A percentile compares a stretch with the other conserved stretches of the same genome.
phyloP scores from a whole-genome alignment of 129 eudicot species.

The Centrapalus pauciflorus region DNA sequence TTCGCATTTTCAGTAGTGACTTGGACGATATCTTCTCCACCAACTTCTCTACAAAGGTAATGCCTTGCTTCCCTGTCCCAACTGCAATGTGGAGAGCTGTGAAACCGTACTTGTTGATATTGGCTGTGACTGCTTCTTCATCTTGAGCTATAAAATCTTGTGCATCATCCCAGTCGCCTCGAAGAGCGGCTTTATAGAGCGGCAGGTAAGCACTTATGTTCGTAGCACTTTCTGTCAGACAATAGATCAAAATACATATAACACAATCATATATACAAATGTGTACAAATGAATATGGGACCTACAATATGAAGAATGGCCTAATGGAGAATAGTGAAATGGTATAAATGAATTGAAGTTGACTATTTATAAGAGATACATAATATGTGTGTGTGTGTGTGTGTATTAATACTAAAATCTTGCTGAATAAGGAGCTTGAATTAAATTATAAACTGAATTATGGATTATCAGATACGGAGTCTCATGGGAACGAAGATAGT shows the following conservation, averaged over 20 bases:
- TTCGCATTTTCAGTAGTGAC: constrained; percentile 22
- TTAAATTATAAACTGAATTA: too few relatives aligned
- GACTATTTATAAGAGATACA: too few relatives aligned
- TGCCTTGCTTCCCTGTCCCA: constrained; percentile 33
- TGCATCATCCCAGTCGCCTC: constrained; percentile 40
- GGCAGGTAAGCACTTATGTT: constrained; percentile 30
- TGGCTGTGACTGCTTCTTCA: constrained; percentile 30
- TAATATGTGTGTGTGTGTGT: too few relatives aligned
- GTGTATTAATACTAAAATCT: too few relatives aligned
- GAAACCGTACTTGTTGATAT: constrained; percentile 17
- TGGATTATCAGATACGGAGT: too few relatives aligned
- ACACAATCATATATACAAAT: background rate
- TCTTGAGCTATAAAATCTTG: constrained; percentile 19
- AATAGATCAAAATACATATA: background rate
- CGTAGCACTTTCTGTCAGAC: constrained; percentile 17
- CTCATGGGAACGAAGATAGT: too few relatives aligned
- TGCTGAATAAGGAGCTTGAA: too few relatives aligned
- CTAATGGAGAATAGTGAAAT: background rate
- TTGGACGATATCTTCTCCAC: constrained; percentile 25
- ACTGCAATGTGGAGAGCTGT: constrained; percentile 42
- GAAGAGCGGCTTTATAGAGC: constrained; percentile 39
- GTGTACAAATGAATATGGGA: background rate
- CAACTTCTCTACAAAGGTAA: constrained; percentile 31
- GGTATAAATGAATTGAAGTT: too few relatives aligned
- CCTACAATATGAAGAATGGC: too few relatives aligned